A percentile compares a stretch with the other conserved stretches of the same genome.
Evolutionary conservation across 805 yeast genomes (phyloP).

Genomic region (Cyberlindnera meyerae): DNA sequence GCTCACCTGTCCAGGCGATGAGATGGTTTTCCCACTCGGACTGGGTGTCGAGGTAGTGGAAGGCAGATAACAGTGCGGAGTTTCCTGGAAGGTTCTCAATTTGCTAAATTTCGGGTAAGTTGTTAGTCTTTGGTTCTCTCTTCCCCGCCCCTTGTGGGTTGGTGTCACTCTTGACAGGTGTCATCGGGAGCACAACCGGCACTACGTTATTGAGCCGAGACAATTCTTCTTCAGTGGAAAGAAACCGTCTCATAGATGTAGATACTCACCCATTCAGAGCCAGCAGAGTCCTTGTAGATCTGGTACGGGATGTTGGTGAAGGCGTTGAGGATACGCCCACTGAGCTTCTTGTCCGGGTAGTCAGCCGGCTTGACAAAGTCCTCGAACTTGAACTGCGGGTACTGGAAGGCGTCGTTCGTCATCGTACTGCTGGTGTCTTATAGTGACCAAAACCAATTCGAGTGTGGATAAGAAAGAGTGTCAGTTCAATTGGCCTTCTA

Average conservation of each 20-base stretch:
- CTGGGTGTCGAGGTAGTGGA: slow-evolving; percentile 55
- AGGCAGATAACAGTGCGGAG: slow-evolving; percentile 76
- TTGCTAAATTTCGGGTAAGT: too few species aligned
- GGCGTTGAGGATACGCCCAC: slow-evolving; percentile 63
- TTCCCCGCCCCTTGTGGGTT: too few species aligned
- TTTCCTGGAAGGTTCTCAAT: slow-evolving; percentile 71
- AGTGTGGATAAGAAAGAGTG: too few species aligned
- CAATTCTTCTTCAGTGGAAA: too few species aligned
- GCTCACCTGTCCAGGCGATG: slow-evolving; percentile 95
- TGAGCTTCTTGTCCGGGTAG: slow-evolving; percentile 21
- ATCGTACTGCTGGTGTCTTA: neutral
- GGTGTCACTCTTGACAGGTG: slow-evolving; percentile 5
- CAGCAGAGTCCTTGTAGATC: slow-evolving; percentile 39
- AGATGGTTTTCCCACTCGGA: slow-evolving; percentile 84
- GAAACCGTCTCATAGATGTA: too few species aligned
- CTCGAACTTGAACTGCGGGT: slow-evolving; percentile 11
- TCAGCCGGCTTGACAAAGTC: slow-evolving; percentile 24
- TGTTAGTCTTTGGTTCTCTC: too few species aligned
- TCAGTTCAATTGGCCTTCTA: too few species aligned
- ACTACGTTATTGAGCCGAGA: too few species aligned
- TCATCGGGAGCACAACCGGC: too few species aligned
- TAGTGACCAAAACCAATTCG: too few species aligned
- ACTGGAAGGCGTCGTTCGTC: slow-evolving; percentile 3
- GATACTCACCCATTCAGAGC: slow-evolving; percentile 25
- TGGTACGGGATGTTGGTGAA: slow-evolving; percentile 66